Evolutionary conservation across 2,329 filamentous ascomycete species (phyloP).

Genomic region (Cercospora sp.): DNA sequence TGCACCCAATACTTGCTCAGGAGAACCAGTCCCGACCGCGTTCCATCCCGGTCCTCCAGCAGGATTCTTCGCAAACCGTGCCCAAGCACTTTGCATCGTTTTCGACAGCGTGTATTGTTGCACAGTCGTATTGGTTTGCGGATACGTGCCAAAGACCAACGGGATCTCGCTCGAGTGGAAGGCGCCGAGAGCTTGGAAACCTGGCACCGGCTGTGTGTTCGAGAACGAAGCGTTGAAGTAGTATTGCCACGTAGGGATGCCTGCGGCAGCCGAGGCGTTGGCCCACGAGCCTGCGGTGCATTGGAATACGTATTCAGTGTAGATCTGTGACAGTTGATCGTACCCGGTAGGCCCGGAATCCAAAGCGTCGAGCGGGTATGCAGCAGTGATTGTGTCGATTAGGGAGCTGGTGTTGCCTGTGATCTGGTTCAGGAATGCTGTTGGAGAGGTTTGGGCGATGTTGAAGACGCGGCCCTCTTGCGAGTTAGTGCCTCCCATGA

Average conservation of each 20-base stretch:
- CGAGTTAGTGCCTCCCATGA: background rate
- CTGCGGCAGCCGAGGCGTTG: background rate
- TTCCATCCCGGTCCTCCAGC: background rate
- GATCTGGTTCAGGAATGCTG: background rate
- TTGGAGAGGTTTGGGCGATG: background rate
- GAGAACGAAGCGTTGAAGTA: background rate
- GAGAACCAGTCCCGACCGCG: background rate
- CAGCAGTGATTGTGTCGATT: background rate
- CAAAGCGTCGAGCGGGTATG: background rate
- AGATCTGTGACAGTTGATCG: background rate
- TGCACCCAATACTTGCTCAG: background rate
- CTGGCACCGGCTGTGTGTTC: background rate
- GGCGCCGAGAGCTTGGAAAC: background rate
- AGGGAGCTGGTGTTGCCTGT: background rate
- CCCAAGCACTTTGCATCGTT: background rate
- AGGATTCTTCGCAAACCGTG: background rate
- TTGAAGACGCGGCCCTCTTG: background rate
- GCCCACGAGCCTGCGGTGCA: background rate
- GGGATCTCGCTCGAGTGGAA: background rate
- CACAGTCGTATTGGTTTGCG: background rate
- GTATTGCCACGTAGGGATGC: background rate
- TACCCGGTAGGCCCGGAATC: background rate
- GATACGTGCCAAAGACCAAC: background rate
- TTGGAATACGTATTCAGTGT: background rate
- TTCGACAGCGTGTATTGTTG: background rate